Base-by-base conservation (phyloP, 306 rosid genomes). In the Trifolium subterraneum region DNA sequence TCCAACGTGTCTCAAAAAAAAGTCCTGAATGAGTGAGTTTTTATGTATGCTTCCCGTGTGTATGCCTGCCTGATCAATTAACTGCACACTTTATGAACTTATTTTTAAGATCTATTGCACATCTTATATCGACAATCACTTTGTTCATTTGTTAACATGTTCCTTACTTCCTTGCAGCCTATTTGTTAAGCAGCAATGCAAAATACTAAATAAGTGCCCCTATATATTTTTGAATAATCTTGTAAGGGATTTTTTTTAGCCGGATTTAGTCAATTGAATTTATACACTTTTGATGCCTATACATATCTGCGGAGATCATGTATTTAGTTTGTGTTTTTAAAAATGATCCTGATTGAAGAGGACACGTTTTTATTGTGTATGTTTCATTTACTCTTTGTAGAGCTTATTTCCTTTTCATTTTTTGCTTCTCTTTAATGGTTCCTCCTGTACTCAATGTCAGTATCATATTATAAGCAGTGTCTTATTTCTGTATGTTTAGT, bases 11-110 rank as follows among this genome's bases (percentile, higher is more conserved):
- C 86, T 80, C 81, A 82, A 82, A 74, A 85, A 48, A 72, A 64
- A 71, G 75, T 87, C 71, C 19, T 76, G 71, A 87, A 86, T 67
- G 81, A 90, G 98, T 92, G 86, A 90, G 94, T 85, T 74, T 80
- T 59, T 72, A 50, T 65, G n/a, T 42, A 29, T 74, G 54, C 75
- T 77, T 77, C 65, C 16, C 48, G 10, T n/a, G 48, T 74, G 20
- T 55, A 65, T 56, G 36, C 18, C 63, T 23, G 15, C 35, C 45
- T 76, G 48, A 65, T 48, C 15, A 77, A 64, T 41, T 33, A 48
- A 38, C 27, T 71, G 55, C 72, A 70, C 45, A 44, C 65, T 35
- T 60, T 11, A 22, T 56, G 35, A 38, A 70, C 18, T 66, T 64
- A 22, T 45, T 64, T 61, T 73, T 59, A 66, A 66, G 54, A 44